A percentile compares a stretch with the other conserved stretches of the same genome.
phyloP scores from a whole-genome alignment of 2,329 filamentous ascomycete species.

The Nothopassalora personata region DNA sequence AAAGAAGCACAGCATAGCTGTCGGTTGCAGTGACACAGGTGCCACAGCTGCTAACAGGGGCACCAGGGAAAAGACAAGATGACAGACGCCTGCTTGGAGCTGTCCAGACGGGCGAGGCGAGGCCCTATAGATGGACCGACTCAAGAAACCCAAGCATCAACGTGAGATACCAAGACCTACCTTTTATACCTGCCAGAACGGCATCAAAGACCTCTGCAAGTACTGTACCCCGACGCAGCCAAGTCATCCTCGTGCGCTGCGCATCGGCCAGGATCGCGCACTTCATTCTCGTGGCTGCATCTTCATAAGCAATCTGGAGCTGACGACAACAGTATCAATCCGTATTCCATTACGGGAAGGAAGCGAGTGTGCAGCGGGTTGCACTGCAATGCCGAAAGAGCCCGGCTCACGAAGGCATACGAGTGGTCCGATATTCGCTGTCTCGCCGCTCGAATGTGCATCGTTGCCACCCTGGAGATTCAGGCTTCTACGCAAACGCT shows the following conservation, averaged over 20 bases:
- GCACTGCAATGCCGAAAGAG: background rate
- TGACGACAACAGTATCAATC: background rate
- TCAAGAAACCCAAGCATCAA: background rate
- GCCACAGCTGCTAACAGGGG: background rate
- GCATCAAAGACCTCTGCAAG: background rate
- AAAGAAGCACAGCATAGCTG: background rate
- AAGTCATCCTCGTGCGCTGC: background rate
- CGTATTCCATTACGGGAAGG: background rate
- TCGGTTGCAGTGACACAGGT: background rate
- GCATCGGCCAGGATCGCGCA: no score
- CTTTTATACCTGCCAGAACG: background rate
- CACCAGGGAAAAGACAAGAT: background rate
- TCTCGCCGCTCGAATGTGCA: background rate
- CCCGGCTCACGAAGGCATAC: background rate
- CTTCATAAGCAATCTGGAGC: background rate
- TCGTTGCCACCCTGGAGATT: background rate
- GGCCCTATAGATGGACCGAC: background rate
- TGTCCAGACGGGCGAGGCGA: background rate
- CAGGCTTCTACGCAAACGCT: background rate
- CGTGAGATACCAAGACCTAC: background rate
- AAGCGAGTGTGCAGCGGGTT: background rate
- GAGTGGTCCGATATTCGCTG: background rate
- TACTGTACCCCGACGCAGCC: background rate
- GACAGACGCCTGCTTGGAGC: background rate
- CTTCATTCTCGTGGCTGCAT: background rate